Evolutionary conservation across 176 grass and related monocot species (phyloP), one percentile per base, ranked within the genome.

Genomic region (Secale cereale): DNA sequence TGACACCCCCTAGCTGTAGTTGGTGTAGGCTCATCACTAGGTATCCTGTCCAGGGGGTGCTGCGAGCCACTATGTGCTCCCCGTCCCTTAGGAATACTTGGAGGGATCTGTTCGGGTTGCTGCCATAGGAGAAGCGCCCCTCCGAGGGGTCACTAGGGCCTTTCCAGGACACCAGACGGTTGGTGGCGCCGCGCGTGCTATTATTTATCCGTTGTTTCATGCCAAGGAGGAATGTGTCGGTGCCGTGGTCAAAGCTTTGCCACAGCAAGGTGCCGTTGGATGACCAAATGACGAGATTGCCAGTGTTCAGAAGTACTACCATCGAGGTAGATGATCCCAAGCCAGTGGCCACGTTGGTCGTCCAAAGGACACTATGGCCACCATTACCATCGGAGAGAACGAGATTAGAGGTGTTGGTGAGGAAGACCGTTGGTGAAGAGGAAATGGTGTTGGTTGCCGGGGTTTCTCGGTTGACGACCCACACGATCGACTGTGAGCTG

Each of bases 171-270:
- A 86, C 13, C 2, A 80, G 1, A 1, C 36, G 77, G 23, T 14
- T 37, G 5, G 17, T 22, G 37, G 3, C 9, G 27, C 2, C 8
- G 11, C 2, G 65, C 4, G 72, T 43, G 4, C 29, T 22, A 43
- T 76, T 22, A 0, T 16, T 62, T 1, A 67, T 2, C 8, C 43
- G 5, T 0, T 88, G 3, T 43, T 79, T 86, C 84, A 83, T 79
- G 20, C 74, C 74, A 0, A 74, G 88, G 4, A 90, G 31, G 5
- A 30, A 20, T 0, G 84, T 79, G 66, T 83, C 80, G 0, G 43
- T n/a, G 0, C n/a, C 28, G 50, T 82, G n/a, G 6, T 84, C 70
- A 32, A 87, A 91, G 33, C 81, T 91, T 61, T 91, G 71, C 86
- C 86, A 91, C 6, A 85, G 4, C 0, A 31, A n/a, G 1, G 27